Evolutionary conservation across 164 flowering plant species (phyloP).

Genomic region (Nymphaea colorata): DNA sequence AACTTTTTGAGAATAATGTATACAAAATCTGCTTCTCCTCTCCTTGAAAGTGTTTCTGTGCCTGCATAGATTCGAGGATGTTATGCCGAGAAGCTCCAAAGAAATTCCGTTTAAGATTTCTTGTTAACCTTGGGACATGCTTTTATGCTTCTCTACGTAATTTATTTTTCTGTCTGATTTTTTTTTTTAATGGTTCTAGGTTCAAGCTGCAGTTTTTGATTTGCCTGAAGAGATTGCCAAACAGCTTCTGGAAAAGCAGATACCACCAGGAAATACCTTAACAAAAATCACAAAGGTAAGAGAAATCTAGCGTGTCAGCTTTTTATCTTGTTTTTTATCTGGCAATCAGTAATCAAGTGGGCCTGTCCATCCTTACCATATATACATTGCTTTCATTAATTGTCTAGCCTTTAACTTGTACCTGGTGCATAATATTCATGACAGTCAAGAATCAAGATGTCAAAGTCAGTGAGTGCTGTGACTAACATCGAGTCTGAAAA

Average conservation of each 20-base stretch:
- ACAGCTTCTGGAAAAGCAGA: conserved; percentile 54
- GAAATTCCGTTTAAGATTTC: neutral
- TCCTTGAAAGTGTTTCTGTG: neutral
- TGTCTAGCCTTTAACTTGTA: neutral
- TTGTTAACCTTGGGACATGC: neutral
- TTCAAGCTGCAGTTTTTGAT: conserved; percentile 97
- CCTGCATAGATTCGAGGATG: neutral
- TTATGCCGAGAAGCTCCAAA: neutral
- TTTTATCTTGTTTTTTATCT: too few relatives aligned
- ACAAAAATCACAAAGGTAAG: conserved; percentile 70
- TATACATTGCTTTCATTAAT: neutral
- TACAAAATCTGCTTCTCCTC: neutral
- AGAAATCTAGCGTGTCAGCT: neutral
- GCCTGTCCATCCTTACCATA: too few relatives aligned
- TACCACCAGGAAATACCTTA: conserved; percentile 70
- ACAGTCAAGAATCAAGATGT: too few relatives aligned
- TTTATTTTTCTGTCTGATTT: too few relatives aligned
- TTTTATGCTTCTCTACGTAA: neutral
- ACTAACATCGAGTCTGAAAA: too few relatives aligned
- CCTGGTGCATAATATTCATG: neutral
- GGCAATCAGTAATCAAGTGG: too few relatives aligned
- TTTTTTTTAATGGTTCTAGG: conserved; percentile 26
- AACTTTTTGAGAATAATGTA: neutral
- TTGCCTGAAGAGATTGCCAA: conserved; percentile 96
- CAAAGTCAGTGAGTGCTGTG: too few relatives aligned